These are phyloP conservation scores for Calvatia gigantea DNA, from an alignment of 768 basidiomycete genomes.

Conservation along the genomic window DNA sequence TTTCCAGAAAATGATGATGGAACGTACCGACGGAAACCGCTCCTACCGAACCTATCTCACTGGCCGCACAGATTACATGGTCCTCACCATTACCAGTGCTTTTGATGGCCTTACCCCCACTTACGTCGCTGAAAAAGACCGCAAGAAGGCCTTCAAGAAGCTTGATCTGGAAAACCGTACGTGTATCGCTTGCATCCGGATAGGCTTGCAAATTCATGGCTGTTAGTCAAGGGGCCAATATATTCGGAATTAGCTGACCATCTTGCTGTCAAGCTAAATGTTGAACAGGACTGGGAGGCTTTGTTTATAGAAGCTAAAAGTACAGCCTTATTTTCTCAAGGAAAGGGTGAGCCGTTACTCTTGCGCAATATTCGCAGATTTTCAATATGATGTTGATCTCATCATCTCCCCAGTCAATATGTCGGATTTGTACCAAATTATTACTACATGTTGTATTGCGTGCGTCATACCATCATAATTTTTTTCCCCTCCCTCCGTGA, in stretches of 20 bases:
- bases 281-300: background rate
- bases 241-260: background rate
- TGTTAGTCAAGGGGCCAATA: background rate
- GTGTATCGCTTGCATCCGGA: background rate
- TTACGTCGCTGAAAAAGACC: background rate
- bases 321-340: background rate
- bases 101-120: background rate
- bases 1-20: no score
- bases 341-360: background rate
- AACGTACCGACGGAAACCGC: background rate
- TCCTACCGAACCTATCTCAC: background rate
- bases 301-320: background rate
- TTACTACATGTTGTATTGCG: background rate
- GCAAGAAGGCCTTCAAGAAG: background rate
- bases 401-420: background rate
- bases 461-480: background rate
- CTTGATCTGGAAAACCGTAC: background rate
- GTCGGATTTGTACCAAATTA: background rate
- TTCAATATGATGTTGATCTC: background rate
- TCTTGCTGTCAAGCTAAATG: background rate
- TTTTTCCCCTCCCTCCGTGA: no score
- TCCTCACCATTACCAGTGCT: background rate
- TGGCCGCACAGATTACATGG: background rate
- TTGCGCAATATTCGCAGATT: background rate
- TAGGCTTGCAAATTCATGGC: background rate